Base-by-base conservation (phyloP, 306 rosid species). In the Hippophae tibetana region DNA sequence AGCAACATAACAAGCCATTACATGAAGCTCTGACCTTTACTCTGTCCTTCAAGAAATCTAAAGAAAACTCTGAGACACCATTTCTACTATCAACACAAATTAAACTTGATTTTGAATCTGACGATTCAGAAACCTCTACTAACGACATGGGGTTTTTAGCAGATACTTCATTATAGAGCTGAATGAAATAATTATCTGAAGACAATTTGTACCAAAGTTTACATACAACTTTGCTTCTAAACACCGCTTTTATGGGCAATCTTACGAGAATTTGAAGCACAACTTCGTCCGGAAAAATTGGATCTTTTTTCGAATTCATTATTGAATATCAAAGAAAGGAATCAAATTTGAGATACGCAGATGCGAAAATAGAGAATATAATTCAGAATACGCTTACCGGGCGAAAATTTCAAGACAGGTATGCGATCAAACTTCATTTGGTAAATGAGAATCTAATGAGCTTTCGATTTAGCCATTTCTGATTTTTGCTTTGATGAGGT, bases 1-100 rank as follows among this genome's bases (percentile, higher is more conserved):
- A 85, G 80, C 97, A 85, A 66, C 97, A 80, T 63, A 89, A 43
- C 82, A 89, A 66, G 49, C 97, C 97, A 79, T 83, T 83, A 76
- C 82, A 86, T 10, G 95, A 90, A 54, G 90, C 94, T 70, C 89
- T 69, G 49, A 89, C 76, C 80, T 74, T 85, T 27, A 89, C 90
- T 50, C 95, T 79, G 59, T 83, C 90, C 68, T 78, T 89, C 64
- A 89, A 69, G 66, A 89, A 89, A 10, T 63, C 72, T n/a, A 85
- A 73, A 1, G 83, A 77, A 65, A 89, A 68, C 55, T 85, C 89
- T 43, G 86, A 83, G 9, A 79, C 90, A 10, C 97, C 97, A 73
- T 75, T 81, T 52, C 68, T 56, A 72, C 74, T 76, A 58, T 89
- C 97, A 67, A 89, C 89, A 73, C 94, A 84, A 31, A 89, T 81